These are phyloP conservation scores for Zasmidium cellare DNA, from an alignment of 2,329 filamentous ascomycete species.

Conservation along the genomic window DNA sequence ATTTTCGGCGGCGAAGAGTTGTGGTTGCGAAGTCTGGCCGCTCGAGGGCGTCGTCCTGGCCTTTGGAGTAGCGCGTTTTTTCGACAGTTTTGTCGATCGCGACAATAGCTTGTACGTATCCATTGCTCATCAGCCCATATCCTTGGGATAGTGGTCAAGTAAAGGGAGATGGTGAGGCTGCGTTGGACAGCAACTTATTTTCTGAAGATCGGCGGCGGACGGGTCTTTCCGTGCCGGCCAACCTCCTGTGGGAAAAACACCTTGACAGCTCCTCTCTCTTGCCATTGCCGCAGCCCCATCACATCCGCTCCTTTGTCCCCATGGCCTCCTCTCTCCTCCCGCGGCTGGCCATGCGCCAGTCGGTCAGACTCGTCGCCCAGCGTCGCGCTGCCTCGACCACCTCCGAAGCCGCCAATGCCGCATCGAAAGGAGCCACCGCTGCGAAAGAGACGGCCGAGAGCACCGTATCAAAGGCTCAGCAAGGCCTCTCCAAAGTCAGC, in stretches of 20 bases:
- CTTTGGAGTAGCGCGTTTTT: slow-evolving; percentile 37
- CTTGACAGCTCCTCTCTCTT: slow-evolving; percentile 1
- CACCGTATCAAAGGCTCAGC: slow-evolving; percentile 63
- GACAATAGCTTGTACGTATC: slow-evolving; percentile 74
- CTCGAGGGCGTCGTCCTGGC: slow-evolving; percentile 60
- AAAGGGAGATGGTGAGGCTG: not conserved
- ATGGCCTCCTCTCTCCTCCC: slow-evolving; percentile 52
- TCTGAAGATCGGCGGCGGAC: not conserved
- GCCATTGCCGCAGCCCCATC: slow-evolving; percentile 18
- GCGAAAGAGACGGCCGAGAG: slow-evolving; percentile 47
- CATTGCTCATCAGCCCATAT: slow-evolving; percentile 46
- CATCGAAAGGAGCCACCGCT: slow-evolving; percentile 36
- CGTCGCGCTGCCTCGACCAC: slow-evolving; percentile 52
- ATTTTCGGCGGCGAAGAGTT: slow-evolving; percentile 54
- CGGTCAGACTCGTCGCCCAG: slow-evolving; percentile 42
- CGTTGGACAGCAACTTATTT: slow-evolving; percentile 1
- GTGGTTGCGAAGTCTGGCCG: slow-evolving; percentile 64
- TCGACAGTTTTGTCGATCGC: slow-evolving; percentile 63
- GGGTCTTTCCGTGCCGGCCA: not conserved
- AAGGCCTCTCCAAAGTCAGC: slow-evolving; percentile 80
- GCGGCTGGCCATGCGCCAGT: slow-evolving; percentile 47
- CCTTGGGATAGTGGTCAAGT: not conserved
- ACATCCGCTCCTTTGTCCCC: slow-evolving; percentile 24
- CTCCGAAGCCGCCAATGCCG: slow-evolving; percentile 47
- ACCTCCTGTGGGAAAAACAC: slow-evolving; percentile 1